Evolutionary conservation across 1,284 basidiomycete species (phyloP).

Genomic region (Apiotrichum laibachii): DNA sequence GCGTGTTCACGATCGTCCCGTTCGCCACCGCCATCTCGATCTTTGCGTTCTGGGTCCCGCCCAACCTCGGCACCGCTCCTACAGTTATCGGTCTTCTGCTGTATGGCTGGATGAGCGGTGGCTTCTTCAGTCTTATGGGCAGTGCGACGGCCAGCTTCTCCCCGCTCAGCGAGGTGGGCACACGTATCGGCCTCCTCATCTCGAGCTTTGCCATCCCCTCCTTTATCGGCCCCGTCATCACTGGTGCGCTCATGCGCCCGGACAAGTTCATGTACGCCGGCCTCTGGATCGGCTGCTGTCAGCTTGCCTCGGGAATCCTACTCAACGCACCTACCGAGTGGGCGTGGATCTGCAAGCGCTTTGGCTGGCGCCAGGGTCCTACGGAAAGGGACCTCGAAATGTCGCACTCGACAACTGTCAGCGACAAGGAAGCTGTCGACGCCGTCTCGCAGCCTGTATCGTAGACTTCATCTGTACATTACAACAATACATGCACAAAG

Average conservation of each 20-base stretch:
- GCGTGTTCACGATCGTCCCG: conserved; percentile 12
- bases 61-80: conserved; percentile 18
- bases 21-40: conserved; percentile 19
- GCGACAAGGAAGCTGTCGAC: too few species aligned
- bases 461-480: too few species aligned
- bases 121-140: conserved; percentile 39
- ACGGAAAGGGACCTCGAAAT: too few species aligned
- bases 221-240: conserved; percentile 42
- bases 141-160: conserved; percentile 40
- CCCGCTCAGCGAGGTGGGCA: conserved; percentile 45
- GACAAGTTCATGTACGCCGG: conserved; percentile 1
- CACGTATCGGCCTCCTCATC: conserved; percentile 47
- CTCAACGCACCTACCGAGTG: not conserved
- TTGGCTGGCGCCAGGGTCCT: too few species aligned
- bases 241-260: conserved; percentile 16
- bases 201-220: conserved; percentile 32
- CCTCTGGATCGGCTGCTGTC: not conserved
- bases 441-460: too few species aligned
- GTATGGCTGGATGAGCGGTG: conserved; percentile 39
- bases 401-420: too few species aligned
- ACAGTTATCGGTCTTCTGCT: conserved; percentile 39
- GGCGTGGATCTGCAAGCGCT: not conserved
- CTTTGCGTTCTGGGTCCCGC: conserved; percentile 24
- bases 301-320: not conserved
- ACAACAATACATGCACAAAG: too few species aligned